Percentiles rank a stretch among this genome's conserved stretches.
Evolutionary conservation across 169 alveolate species (phyloP).

Genomic region (Pseudocohnilembus persalinus): DNA sequence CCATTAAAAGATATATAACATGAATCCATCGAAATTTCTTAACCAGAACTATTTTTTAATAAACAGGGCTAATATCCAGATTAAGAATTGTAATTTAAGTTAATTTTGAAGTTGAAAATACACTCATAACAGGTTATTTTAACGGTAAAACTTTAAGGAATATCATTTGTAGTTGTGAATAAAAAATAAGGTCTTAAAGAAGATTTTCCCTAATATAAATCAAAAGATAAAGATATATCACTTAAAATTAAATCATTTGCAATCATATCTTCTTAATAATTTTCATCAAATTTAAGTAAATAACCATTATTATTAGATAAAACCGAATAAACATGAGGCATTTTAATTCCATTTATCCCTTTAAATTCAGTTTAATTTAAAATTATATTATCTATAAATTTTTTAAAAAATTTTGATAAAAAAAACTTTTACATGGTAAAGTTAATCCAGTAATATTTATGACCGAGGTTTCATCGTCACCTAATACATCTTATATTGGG

Average conservation of each 20-base stretch:
- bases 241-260: background rate
- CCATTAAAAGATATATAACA: background rate
- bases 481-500: background rate
- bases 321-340: background rate
- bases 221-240: background rate
- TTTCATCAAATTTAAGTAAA: background rate
- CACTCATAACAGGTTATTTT: background rate
- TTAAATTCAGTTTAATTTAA: no score
- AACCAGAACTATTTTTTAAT: background rate
- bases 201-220: background rate
- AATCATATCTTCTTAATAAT: background rate
- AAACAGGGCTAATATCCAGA: background rate
- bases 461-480: background rate
- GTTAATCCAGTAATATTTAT: background rate
- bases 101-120: background rate
- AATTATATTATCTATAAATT: no score
- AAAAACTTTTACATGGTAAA: no score
- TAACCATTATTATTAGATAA: background rate
- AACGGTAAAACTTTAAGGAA: background rate
- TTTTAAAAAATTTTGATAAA: no score
- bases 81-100: no score
- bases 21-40: background rate
- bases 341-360: background rate
- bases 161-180: background rate
- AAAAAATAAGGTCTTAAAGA: background rate